Evolutionary conservation across 2,329 filamentous ascomycete genomes (phyloP).

Genomic region (Pseudogymnoascus sp.): DNA sequence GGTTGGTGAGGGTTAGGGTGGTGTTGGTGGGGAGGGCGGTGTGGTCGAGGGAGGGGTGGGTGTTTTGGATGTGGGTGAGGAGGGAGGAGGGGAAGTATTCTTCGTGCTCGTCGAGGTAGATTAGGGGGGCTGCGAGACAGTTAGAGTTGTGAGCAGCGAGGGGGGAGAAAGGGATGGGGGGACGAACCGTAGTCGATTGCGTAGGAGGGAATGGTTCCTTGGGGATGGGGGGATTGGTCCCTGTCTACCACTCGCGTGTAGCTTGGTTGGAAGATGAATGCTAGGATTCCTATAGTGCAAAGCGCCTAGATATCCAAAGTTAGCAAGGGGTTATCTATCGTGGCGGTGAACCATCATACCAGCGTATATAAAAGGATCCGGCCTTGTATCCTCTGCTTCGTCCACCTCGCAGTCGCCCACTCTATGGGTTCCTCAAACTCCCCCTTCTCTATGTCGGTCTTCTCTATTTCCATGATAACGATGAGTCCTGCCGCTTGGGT

Average conservation of each 20-base stretch:
- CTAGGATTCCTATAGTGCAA: neutral
- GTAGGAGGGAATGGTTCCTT: neutral
- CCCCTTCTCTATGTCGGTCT: neutral
- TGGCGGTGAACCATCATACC: neutral
- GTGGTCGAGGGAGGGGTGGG: slow-evolving; percentile 37
- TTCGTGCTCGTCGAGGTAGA: slow-evolving; percentile 42
- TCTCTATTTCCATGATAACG: neutral
- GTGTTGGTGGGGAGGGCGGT: slow-evolving; percentile 28
- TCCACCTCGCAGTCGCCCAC: neutral
- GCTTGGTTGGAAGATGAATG: neutral
- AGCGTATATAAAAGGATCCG: neutral
- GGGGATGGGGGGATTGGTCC: neutral
- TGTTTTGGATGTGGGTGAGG: slow-evolving; percentile 37
- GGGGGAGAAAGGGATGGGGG: neutral
- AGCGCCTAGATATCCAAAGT: neutral
- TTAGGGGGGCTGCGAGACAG: slow-evolving; percentile 39
- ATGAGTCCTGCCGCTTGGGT: too few relatives aligned
- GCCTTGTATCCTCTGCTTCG: neutral
- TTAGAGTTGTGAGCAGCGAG: neutral
- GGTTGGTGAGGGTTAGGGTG: slow-evolving; percentile 38
- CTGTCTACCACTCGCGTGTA: neutral
- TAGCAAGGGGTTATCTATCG: neutral
- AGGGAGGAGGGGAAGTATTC: slow-evolving; percentile 43
- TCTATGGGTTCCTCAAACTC: neutral
- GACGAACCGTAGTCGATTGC: neutral